Conservation (phyloP, 2,329 filamentous ascomycete genomes). For the Furcasterigmium sp. region DNA sequence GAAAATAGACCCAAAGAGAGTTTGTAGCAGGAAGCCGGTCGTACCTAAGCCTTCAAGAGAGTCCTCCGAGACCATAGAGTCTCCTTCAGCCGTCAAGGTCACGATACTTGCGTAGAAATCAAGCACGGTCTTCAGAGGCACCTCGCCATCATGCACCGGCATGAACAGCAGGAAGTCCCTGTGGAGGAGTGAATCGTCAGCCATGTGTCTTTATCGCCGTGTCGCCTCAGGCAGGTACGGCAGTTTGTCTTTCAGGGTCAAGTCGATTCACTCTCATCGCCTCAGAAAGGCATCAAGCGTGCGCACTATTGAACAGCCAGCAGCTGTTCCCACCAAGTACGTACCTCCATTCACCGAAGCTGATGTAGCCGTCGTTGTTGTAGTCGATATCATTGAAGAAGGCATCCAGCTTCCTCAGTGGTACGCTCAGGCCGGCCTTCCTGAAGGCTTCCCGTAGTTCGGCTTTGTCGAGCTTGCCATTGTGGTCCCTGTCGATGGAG, state of each 20-base stretch:
- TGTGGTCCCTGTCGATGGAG: constrained; percentile 78
- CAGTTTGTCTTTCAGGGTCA: too few species aligned
- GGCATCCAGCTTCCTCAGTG: constrained; percentile 68
- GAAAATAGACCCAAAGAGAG: constrained; percentile 72
- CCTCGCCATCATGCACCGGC: constrained; percentile 54
- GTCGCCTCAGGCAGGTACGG: too few species aligned
- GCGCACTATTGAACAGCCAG: too few species aligned
- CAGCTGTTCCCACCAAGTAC: constrained; percentile 32
- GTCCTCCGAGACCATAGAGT: constrained; percentile 87
- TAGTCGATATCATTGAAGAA: constrained; percentile 90
- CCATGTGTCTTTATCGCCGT: too few species aligned
- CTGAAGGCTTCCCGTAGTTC: constrained; percentile 78
- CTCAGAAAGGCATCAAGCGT: too few species aligned
- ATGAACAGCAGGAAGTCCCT: constrained; percentile 95
- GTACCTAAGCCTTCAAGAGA: constrained; percentile 92
- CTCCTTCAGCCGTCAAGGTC: constrained; percentile 87
- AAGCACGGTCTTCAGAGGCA: constrained; percentile 74
- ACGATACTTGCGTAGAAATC: constrained; percentile 89
- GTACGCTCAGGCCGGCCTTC: constrained; percentile 71
- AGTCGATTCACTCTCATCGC: too few species aligned
- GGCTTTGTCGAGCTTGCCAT: constrained; percentile 80
- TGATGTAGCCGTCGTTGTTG: constrained; percentile 83
- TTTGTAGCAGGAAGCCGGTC: constrained; percentile 63
- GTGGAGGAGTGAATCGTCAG: constrained; percentile 5
- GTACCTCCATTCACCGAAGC: constrained; percentile 95